Percentiles rank a stretch among this genome's conserved stretches.
These are phyloP conservation scores for Hygrocybe punicea DNA, from an alignment of 768 basidiomycete species.

Conservation along the genomic window DNA sequence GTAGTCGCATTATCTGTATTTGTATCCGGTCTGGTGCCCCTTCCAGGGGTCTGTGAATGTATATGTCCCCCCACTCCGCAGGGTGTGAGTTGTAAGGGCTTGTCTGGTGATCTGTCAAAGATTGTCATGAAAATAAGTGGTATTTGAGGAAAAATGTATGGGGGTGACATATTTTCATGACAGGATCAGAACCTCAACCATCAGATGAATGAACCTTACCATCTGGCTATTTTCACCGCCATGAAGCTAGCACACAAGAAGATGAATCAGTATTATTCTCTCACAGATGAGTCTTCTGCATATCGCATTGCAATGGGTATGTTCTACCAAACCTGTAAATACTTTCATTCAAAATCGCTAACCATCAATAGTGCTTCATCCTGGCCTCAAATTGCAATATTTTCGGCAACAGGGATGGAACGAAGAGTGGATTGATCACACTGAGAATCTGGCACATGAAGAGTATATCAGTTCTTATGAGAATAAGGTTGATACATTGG, in stretches of 20 bases:
- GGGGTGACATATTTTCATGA: too few species aligned
- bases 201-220: neutral
- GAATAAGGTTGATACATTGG: constrained; percentile 1
- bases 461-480: neutral
- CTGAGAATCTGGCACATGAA: neutral
- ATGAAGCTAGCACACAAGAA: constrained; percentile 18
- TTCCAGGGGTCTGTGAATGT: too few species aligned
- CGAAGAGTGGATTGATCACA: constrained; percentile 24
- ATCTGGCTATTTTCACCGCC: constrained; percentile 13
- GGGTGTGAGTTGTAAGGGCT: too few species aligned
- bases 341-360: neutral
- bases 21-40: too few species aligned
- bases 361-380: constrained; percentile 18
- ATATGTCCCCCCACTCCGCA: too few species aligned
- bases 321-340: constrained; percentile 1
- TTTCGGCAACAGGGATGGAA: constrained; percentile 24
- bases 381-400: constrained; percentile 34
- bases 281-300: constrained; percentile 18
- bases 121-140: too few species aligned
- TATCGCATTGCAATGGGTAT: constrained; percentile 25
- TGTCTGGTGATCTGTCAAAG: too few species aligned
- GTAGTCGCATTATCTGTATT: too few species aligned
- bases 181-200: constrained; percentile 23
- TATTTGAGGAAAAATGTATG: too few species aligned
- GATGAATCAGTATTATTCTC: constrained; percentile 22